phyloP scores from a whole-genome alignment of 805 yeast genomes.

The Yarrowia hollandica region DNA sequence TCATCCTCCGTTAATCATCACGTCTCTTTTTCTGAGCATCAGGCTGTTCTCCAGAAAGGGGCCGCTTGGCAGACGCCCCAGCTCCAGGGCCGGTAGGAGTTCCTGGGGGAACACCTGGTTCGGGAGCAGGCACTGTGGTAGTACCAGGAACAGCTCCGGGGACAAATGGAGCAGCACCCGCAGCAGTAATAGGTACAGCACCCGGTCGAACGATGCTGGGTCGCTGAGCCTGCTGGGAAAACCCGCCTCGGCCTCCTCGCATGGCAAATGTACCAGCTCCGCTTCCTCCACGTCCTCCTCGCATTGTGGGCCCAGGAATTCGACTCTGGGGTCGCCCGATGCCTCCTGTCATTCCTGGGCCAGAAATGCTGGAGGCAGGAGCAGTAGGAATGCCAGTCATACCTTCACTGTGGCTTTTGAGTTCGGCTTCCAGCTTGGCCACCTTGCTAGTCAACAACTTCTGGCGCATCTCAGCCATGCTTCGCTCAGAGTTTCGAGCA shows the following conservation, averaged over 20 bases:
- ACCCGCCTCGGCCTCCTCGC: slow-evolving; percentile 7
- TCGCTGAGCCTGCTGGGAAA: slow-evolving; percentile 2
- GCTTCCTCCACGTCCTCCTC: too few species aligned
- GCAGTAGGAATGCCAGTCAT: background rate
- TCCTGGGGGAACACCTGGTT: background rate
- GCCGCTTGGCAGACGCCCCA: slow-evolving; percentile 30
- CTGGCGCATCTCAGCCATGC: slow-evolving; percentile 59
- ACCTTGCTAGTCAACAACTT: slow-evolving; percentile 56
- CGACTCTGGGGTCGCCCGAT: slow-evolving; percentile 3
- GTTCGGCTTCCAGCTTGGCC: slow-evolving; percentile 51
- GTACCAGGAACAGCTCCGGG: slow-evolving; percentile 1
- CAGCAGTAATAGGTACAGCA: background rate
- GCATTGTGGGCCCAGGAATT: slow-evolving; percentile 9
- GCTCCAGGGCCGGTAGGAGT: slow-evolving; percentile 17
- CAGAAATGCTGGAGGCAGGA: background rate
- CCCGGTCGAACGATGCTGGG: slow-evolving; percentile 17
- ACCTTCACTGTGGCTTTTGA: slow-evolving; percentile 7
- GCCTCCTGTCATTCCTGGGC: background rate
- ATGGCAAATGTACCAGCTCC: background rate
- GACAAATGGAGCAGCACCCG: slow-evolving; percentile 3
- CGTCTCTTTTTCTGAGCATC: slow-evolving; percentile 32
- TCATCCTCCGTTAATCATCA: slow-evolving; percentile 17
- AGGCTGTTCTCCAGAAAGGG: slow-evolving; percentile 16
- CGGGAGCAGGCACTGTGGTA: background rate
- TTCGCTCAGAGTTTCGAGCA: slow-evolving; percentile 52